Evolutionary conservation across 2,329 filamentous ascomycete species (phyloP), one percentile per base, ranked within the genome.

Genomic region (Chaetomium sp.): DNA sequence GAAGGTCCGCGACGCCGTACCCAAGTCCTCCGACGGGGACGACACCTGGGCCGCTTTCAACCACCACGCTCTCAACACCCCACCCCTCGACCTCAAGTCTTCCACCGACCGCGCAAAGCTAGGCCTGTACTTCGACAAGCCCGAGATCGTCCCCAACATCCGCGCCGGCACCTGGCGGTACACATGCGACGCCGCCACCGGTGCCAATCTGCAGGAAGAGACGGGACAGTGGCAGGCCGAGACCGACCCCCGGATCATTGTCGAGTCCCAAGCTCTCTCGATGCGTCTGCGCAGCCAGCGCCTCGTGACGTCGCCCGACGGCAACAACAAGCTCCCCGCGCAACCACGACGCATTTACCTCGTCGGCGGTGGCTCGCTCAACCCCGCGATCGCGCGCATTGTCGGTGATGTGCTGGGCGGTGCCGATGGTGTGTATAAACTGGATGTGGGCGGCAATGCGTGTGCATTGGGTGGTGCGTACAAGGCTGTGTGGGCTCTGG

Each of bases 111-210:
- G 76, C n/a, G 87, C 90, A 70, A 91, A 91, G 70, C 75, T 97
- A 35, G 94, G 90, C 0, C 81, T 97, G n/a, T 97, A 91, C 78
- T 99, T 97, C 71, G 89, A 90, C 12, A 85, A 94, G 1, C 91
- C 90, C 2, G 94, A 99, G 74, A 96, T 96, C 67, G 92, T 99
- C 4, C 94, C 94, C 50, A 96, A 96, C 69, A 82, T 96, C 57
- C 83, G 78, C 53, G 82, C 88, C 0, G 92, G 94, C 50, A 91
- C 88, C 47, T 97, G 90, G 88, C 86, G 91, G 48, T 96, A 88
- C 76, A 82, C 79, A 19, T 80, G 79, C 56, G 69, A 76, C 53
- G 67, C 69, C 1, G 70, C 82, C 12, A 77, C 82, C 64, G 81
- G 82, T 60, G 75, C 76, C 41, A 76, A 74, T 37, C 73, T 84